Percentiles rank a stretch among this genome's conserved stretches.
Conservation (phyloP, 2,329 filamentous ascomycete species). For the Truncatella angustata region DNA sequence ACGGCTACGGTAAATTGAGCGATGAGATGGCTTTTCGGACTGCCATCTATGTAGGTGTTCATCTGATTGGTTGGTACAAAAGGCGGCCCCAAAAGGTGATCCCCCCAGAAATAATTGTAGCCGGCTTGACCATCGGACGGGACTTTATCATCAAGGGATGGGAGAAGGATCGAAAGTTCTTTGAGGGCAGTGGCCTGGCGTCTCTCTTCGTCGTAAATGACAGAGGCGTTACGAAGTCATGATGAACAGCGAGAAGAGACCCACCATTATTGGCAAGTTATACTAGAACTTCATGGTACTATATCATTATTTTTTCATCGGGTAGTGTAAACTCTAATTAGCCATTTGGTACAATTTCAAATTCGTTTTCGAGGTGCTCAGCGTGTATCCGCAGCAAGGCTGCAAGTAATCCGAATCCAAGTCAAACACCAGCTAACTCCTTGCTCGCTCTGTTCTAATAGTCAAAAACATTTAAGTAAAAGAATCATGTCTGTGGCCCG, state of each 20-base stretch:
- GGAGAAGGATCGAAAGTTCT: not conserved
- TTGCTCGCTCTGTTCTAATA: not conserved
- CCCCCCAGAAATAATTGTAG: not conserved
- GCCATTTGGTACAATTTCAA: too few relatives aligned
- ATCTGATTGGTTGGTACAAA: conserved; percentile 31
- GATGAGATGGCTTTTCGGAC: conserved; percentile 37
- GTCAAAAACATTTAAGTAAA: not conserved
- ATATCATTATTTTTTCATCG: too few relatives aligned
- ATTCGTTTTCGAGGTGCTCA: too few relatives aligned
- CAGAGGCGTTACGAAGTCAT: too few relatives aligned
- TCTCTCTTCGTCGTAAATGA: not conserved
- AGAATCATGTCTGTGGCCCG: not conserved
- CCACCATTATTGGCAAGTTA: too few relatives aligned
- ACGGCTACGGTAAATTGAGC: conserved; percentile 32
- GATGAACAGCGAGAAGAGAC: too few relatives aligned
- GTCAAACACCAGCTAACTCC: not conserved
- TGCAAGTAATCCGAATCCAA: not conserved
- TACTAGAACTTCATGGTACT: too few relatives aligned
- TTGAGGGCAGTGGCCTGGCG: not conserved
- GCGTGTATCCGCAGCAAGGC: too few relatives aligned
- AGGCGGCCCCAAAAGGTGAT: not conserved
- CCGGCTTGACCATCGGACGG: not conserved
- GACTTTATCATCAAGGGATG: not conserved
- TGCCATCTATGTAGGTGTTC: conserved; percentile 38
- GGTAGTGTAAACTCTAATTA: too few relatives aligned